Evolutionary conservation across 768 basidiomycete genomes (phyloP).

Genomic region (Pleurotus djamor): DNA sequence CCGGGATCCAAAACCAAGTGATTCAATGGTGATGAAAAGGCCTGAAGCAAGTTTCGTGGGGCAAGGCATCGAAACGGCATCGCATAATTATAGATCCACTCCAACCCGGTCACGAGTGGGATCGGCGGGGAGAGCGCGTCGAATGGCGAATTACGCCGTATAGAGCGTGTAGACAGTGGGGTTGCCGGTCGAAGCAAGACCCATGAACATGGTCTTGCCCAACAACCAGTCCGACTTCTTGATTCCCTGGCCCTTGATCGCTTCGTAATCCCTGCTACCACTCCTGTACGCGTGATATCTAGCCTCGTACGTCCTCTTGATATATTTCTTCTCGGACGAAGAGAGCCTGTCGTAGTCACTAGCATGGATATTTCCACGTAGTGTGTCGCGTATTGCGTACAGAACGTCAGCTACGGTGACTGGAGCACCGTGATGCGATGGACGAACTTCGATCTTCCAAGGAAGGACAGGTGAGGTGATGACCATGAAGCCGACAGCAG

Average conservation of each 20-base stretch:
- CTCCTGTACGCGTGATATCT: slow-evolving; percentile 34
- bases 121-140: too few species aligned
- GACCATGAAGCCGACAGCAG: slow-evolving; percentile 26
- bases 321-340: slow-evolving; percentile 25
- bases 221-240: slow-evolving; percentile 55
- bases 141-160: neutral
- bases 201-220: slow-evolving; percentile 34
- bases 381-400: slow-evolving; percentile 29
- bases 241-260: slow-evolving; percentile 45
- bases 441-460: slow-evolving; percentile 31
- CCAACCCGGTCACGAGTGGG: too few species aligned
- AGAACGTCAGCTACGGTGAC: slow-evolving; percentile 41
- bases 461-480: slow-evolving; percentile 27
- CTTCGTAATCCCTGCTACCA: slow-evolving; percentile 20
- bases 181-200: slow-evolving; percentile 22
- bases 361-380: slow-evolving; percentile 28
- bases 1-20: too few species aligned
- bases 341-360: slow-evolving; percentile 29
- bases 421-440: slow-evolving; percentile 15
- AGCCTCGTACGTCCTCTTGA: slow-evolving; percentile 37
- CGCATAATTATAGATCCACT: too few species aligned
- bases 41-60: too few species aligned
- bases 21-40: too few species aligned
- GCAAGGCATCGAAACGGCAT: too few species aligned
- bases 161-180: neutral